A percentile compares a stretch with the other conserved stretches of the same genome.
These are phyloP conservation scores for Hanseniaspora lachancei DNA, from an alignment of 805 yeast species.

Conservation along the genomic window DNA sequence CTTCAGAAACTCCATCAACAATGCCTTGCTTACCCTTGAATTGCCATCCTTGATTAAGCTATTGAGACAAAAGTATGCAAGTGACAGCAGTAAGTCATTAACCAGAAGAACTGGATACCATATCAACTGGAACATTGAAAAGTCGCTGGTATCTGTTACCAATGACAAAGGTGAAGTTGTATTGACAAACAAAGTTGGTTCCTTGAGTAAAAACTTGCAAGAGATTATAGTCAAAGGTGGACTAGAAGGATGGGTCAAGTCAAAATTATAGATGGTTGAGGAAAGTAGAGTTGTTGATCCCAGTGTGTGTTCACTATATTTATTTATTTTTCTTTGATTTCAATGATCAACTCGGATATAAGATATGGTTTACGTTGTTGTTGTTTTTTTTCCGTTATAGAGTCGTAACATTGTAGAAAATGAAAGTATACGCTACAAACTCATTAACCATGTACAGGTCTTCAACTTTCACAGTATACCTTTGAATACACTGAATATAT, in stretches of 20 bases:
- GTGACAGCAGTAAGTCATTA: constrained; percentile 44
- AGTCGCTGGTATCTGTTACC: constrained; percentile 63
- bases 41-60: constrained; percentile 73
- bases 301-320: too few species aligned
- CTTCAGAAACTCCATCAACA: constrained; percentile 89
- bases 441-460: too few species aligned
- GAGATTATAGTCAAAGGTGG: constrained; percentile 97
- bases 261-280: constrained; percentile 31
- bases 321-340: not conserved
- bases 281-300: too few species aligned
- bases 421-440: too few species aligned
- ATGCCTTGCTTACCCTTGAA: constrained; percentile 85
- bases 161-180: constrained; percentile 40
- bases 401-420: too few species aligned
- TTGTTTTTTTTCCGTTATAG: too few species aligned
- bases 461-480: too few species aligned
- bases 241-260: constrained; percentile 92
- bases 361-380: too few species aligned
- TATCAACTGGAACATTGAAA: constrained; percentile 84
- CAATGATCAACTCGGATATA: too few species aligned
- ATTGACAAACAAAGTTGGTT: constrained; percentile 81
- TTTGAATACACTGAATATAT: too few species aligned
- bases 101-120: constrained; percentile 93
- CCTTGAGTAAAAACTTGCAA: constrained; percentile 86
- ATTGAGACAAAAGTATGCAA: constrained; percentile 52